Base-by-base conservation (phyloP, 345 rosid species). In the Eucalyptus curtisii region DNA sequence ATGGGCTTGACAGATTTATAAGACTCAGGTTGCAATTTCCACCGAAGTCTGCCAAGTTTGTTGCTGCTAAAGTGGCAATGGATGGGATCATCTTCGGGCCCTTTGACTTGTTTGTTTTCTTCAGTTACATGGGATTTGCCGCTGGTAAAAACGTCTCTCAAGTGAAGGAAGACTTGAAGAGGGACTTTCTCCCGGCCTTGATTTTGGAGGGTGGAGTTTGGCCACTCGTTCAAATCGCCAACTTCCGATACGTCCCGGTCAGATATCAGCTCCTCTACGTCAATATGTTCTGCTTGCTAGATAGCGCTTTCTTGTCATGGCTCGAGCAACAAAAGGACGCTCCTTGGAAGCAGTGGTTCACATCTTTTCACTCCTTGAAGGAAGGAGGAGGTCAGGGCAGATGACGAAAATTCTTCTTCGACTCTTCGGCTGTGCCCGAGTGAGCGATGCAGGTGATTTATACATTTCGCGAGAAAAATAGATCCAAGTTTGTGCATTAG, bases 151-250 rank as follows among this genome's bases (percentile, higher is more conserved):
- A 86, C 89, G 89, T 90, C 10, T 30, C 92, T 31, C 95, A 94
- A 92, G 98, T 96, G 87, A 96, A 95, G 92, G 97, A 96, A 94
- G 97, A 93, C 44, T 31, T 98, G 92, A 96, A 94, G 94, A 96
- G 99, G 87, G 99, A 98, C 92, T 96, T 98, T 90, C 92, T 96
- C n/a, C 99, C 99, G 0, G 98, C 99, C 86, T 88, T 98, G 93
- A 90, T 94, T 86, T 89, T 96, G 86, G 99, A 96, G 90, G 99
- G 99, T 12, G 95, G 97, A 45, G 89, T 94, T 85, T 96, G 99
- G 98, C 99, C 99, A 1, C 90, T 96, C 14, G 93, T 96, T 90
- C 98, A 98, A 93, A 89, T 96, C 61, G 98, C 95, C 4, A 98
- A 97, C 93, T 98, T 96, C 92, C 94, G 97, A 49, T 96, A 95